Base-by-base conservation (phyloP, 306 rosid species). In the Arachis stenosperma region DNA sequence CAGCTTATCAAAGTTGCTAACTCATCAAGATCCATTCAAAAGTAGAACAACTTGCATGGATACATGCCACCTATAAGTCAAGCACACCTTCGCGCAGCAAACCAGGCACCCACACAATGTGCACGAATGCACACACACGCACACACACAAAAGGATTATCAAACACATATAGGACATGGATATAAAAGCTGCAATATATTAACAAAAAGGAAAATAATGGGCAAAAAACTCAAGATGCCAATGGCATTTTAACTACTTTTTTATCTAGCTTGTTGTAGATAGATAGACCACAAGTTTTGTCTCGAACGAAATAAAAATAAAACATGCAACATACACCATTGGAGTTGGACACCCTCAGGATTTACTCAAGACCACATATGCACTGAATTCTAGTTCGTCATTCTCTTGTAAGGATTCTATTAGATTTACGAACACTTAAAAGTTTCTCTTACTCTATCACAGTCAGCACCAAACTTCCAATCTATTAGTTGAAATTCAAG, bases 401-500 rank as follows among this genome's bases (percentile, higher is more conserved):
- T 61, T 51, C 61, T 62, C 41, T 27, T 22, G 14, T 4, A 39
- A 4, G 37, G 56, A 27, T 75, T 62, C 51, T 39, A 69, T 52
- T 53, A 54, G 57, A 65, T 60, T 55, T 39, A 50, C 17, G 2
- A 51, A 51, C 6, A 51, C 14, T 29, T 42, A 76, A 65, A 73
- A 56, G 59, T 68, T 56, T 36, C 61, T 46, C 41, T 46, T 61
- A 40, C 61, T 77, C 69, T 53, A 69, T 39, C 65, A 67, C 42
- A 44, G 36, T 64, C 70, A 78, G 53, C 77, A 78, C 55, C 68
- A 57, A 57, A 62, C 61, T 61, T 67, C 42, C 41, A 46, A 61
- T 54, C 62, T 64, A 46, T 44, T 54, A 33, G 58, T 52, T 12
- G 53, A 74, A 33, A 33, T 33, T 33, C 37, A 33, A 33, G 37